phyloP scores from a whole-genome alignment of 1,284 basidiomycete genomes.

The Trichosporon asahii region DNA sequence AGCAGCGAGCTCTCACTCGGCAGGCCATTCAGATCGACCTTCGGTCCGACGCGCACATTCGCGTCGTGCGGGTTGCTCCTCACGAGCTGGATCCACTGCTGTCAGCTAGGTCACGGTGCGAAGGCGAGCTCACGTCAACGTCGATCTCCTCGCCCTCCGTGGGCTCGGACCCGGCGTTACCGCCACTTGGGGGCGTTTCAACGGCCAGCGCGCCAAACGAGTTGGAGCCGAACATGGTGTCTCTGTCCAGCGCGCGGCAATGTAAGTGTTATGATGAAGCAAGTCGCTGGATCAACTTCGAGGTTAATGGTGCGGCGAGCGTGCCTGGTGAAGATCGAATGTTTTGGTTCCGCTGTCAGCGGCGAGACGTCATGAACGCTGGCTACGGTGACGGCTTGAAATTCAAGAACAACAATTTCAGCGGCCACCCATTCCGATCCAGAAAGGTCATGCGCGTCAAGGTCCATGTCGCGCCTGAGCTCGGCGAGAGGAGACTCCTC shows the following conservation, averaged over 20 bases:
- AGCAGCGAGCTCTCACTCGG: conserved; percentile 50
- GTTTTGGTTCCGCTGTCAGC: neutral
- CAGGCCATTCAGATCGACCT: conserved; percentile 39
- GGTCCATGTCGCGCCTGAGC: conserved; percentile 36
- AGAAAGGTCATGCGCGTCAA: conserved; percentile 35
- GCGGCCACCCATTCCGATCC: neutral
- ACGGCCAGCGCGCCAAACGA: conserved; percentile 39
- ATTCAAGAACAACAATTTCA: neutral
- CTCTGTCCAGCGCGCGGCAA: conserved; percentile 7
- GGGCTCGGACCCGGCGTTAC: conserved; percentile 22
- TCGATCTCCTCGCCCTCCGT: conserved; percentile 46
- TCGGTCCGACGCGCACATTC: conserved; percentile 46
- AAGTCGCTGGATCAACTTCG: neutral
- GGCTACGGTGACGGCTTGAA: neutral
- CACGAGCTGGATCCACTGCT: conserved; percentile 50
- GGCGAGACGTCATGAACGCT: neutral
- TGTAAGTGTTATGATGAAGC: neutral
- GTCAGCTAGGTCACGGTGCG: conserved; percentile 4
- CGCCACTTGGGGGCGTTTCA: conserved; percentile 27
- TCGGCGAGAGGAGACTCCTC: conserved; percentile 35
- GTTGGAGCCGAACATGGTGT: conserved; percentile 34
- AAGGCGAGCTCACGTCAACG: conserved; percentile 35
- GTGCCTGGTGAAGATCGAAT: neutral
- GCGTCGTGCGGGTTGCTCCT: conserved; percentile 48
- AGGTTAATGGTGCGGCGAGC: neutral